These are phyloP conservation scores for Sistotremastrum suecicum DNA, from an alignment of 768 basidiomycete genomes.

Conservation along the genomic window DNA sequence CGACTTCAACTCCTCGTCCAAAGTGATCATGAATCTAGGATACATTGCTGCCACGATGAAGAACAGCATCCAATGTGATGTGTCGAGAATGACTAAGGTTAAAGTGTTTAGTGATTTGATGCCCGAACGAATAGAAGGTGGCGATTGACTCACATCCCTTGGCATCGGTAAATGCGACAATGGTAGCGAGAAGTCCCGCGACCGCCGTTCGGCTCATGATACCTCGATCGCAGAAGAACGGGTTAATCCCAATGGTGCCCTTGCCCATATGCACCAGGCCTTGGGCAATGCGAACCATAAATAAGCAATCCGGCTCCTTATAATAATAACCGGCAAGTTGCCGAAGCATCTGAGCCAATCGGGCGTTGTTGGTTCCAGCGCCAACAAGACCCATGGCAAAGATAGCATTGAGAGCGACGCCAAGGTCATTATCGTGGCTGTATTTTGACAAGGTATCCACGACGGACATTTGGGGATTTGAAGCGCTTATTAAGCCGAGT, in stretches of 20 bases:
- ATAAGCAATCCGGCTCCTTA: slow-evolving; percentile 93
- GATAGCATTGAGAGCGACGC: slow-evolving; percentile 92
- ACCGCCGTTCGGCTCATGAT: slow-evolving; percentile 84
- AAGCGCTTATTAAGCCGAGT: slow-evolving; percentile 86
- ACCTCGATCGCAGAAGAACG: slow-evolving; percentile 86
- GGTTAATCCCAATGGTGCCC: slow-evolving; percentile 92
- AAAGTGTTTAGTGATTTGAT: slow-evolving; percentile 1
- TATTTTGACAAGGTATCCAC: slow-evolving; percentile 97
- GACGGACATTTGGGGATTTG: slow-evolving; percentile 88
- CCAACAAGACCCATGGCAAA: slow-evolving; percentile 98
- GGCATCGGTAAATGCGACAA: slow-evolving; percentile 89
- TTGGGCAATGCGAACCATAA: slow-evolving; percentile 91
- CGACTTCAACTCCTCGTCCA: slow-evolving; percentile 81
- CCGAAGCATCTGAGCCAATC: slow-evolving; percentile 92
- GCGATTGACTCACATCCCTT: slow-evolving; percentile 62
- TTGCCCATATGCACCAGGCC: slow-evolving; percentile 99
- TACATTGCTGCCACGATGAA: slow-evolving; percentile 95
- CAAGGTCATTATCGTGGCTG: slow-evolving; percentile 96
- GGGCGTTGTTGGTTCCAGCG: slow-evolving; percentile 97
- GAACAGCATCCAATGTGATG: slow-evolving; percentile 98
- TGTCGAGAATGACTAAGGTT: slow-evolving; percentile 75
- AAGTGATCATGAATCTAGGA: slow-evolving; percentile 94
- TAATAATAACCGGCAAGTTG: slow-evolving; percentile 96
- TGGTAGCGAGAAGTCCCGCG: slow-evolving; percentile 75
- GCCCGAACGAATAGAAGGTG: background rate